Evolutionary conservation across 805 yeast genomes (phyloP), one percentile per base, ranked within the genome.

Genomic region (Maudiozyma serrabonitensis): DNA sequence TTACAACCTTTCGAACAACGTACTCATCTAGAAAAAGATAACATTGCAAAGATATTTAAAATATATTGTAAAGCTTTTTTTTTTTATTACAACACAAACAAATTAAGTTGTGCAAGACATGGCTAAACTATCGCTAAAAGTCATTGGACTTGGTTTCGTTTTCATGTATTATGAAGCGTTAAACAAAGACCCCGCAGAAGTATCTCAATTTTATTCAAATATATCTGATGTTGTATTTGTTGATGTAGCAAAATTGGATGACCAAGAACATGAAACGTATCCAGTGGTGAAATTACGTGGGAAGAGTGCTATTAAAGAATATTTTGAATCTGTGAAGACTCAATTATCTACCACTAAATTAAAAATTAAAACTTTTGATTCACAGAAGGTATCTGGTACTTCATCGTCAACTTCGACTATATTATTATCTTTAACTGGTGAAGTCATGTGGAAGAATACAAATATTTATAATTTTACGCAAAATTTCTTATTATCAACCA

Each of bases 381-480:
- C 13, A n/a, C 45, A 41, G 41, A 40, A 26, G 3, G 23, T 46
- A 4, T 15, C 37, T 2, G 35, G 19, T 12, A 11, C 6, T 15
- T 4, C 26, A 4, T 16, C 12, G 3, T 4, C 37, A 8, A 18
- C 4, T 8, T 34, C 45, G 2, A 19, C 19, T 23, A 41, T 46
- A 12, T 35, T 46, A 23, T 31, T 46, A n/a, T 9, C 42, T 11
- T 12, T 46, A 11, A 41, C 49, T 13, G 49, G 49, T 32, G 45
- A 46, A 41, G 18, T 46, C 1, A 26, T 46, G 15, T 46, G 45
- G 45, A 69, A 72, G 15, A 70, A 70, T 28, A 70, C 77, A 21
- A 76, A 77, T 13, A 75, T 79, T 41, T 76, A 73, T 60, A 79
- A 74, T 60, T 84, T 84, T 62, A 73, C 75, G 48, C 91, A 84